Evolutionary conservation across 1,139 yeast species (phyloP), one percentile per base, ranked within the genome.

Genomic region (Lodderomyces beijingensis): DNA sequence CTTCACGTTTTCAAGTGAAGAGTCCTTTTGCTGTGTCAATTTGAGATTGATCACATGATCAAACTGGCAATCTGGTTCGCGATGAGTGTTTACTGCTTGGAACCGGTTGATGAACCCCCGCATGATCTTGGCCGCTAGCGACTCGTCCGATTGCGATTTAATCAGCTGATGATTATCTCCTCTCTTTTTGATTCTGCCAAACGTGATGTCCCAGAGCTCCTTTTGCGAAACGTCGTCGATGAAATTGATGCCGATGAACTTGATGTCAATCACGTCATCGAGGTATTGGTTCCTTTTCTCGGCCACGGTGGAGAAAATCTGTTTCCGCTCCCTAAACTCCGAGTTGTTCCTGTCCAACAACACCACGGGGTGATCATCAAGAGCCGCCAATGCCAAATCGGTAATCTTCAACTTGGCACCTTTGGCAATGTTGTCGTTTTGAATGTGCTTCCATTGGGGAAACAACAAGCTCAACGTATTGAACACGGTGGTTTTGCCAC

Each of bases 141-240:
- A 54, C 16, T 53, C 54, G 40, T 76, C 71, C 1, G 66, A 51
- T 0, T 55, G 54, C 3, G 68, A 70, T 44, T 80, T 79, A 31
- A 93, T 84, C 0, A 93, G 76, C 53, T 88, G 96, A 51, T 93
- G 99, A 45, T 86, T 83, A 50, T 87, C 93, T 1, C 96, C 97
- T 45, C 99, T 69, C 1, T 51, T 50, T 4, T 67, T 36, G 0
- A 91, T 81, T 41, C 97, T 66, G 0, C 64, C 52, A 9, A 62
- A 56, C 0, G 96, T 85, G 1, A 80, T 42, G 2, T 61, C 44
- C 74, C 77, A 68, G 3, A 74, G 43, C 5, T 59, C 49, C 9
- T 61, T 48, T 15, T 46, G 46, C 16, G 45, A 42, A 3, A 41
- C 28, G 8, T 49, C 46, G 7, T 41, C 36, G n/a, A 79, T 54